These are phyloP conservation scores for Citrullus mucosospermus DNA, from an alignment of 306 rosid genomes.

Conservation along the genomic window DNA sequence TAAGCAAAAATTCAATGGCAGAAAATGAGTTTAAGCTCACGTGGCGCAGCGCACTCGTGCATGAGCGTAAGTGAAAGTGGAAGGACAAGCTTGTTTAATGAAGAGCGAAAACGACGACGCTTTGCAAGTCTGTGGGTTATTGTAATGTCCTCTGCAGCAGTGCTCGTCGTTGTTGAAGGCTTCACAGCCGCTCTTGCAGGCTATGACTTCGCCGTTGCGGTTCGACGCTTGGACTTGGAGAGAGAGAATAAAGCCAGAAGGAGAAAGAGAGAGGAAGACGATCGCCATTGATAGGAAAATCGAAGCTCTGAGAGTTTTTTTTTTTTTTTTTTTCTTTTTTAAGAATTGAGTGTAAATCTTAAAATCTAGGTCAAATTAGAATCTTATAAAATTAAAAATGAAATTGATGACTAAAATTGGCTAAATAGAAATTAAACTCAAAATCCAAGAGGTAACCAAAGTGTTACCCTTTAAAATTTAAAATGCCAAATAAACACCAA, in stretches of 20 bases:
- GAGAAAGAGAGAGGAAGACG: not conserved
- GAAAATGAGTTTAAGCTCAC: slow-evolving; percentile 83
- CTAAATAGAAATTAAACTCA: too few species aligned
- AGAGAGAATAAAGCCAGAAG: not conserved
- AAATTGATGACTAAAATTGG: too few species aligned
- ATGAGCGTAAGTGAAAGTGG: slow-evolving; percentile 55
- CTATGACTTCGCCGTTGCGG: slow-evolving; percentile 42
- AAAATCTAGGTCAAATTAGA: too few species aligned
- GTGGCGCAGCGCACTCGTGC: slow-evolving; percentile 86
- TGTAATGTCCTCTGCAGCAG: slow-evolving; percentile 65
- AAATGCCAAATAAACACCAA: too few species aligned
- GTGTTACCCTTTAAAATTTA: too few species aligned
- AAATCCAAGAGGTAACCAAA: too few species aligned
- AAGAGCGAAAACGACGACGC: slow-evolving; percentile 35
- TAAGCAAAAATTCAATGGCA: slow-evolving; percentile 31
- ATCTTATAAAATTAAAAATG: too few species aligned
- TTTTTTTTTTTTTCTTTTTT: too few species aligned
- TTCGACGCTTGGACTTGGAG: slow-evolving; percentile 32
- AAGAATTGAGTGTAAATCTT: too few species aligned
- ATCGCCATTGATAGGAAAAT: slow-evolving; percentile 3
- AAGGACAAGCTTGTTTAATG: slow-evolving; percentile 72
- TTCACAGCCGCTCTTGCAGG: slow-evolving; percentile 86
- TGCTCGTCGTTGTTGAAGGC: slow-evolving; percentile 51
- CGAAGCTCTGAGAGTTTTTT: too few species aligned
- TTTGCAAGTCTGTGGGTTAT: slow-evolving; percentile 44